Conservation (phyloP, 768 basidiomycete genomes). For the Strobilomyces echinocephalus region DNA sequence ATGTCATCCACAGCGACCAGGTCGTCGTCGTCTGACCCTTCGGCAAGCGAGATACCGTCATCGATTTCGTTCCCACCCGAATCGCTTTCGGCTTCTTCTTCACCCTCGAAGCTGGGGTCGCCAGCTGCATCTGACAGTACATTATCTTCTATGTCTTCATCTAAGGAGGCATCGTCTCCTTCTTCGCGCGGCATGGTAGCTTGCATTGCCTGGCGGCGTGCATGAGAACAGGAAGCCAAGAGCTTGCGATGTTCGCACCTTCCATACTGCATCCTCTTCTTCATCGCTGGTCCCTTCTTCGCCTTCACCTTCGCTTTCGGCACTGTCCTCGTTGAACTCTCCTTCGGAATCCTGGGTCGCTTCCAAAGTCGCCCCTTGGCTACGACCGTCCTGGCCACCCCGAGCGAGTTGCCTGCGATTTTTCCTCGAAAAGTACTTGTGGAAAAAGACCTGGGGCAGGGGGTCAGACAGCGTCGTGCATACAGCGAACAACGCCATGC, state of each 20-base stretch:
- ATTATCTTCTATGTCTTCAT: conserved; percentile 26
- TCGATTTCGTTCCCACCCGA: conserved; percentile 35
- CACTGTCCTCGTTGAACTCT: conserved; percentile 14
- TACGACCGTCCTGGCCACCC: conserved; percentile 32
- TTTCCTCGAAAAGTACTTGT: conserved; percentile 81
- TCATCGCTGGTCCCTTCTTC: conserved; percentile 42
- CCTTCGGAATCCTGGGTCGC: conserved; percentile 26
- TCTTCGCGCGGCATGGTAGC: conserved; percentile 69
- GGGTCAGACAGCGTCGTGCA: neutral
- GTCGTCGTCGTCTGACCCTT: conserved; percentile 70
- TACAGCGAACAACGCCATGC: conserved; percentile 32
- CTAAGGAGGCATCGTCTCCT: conserved; percentile 45
- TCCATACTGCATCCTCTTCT: conserved; percentile 82
- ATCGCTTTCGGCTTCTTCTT: conserved; percentile 23
- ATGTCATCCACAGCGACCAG: conserved; percentile 53
- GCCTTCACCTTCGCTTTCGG: conserved; percentile 29
- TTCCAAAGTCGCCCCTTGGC: conserved; percentile 13
- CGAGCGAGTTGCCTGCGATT: conserved; percentile 49
- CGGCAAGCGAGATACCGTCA: conserved; percentile 51
- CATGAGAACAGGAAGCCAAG: neutral
- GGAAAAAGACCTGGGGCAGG: conserved; percentile 75
- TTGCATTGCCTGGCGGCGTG: conserved; percentile 69
- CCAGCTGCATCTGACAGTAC: conserved; percentile 31
- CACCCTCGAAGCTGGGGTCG: conserved; percentile 31
- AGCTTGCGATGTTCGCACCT: conserved; percentile 43